A percentile compares a stretch with the other conserved stretches of the same genome.
phyloP scores from a whole-genome alignment of 495 filamentous ascomycete genomes.

The Hypoxylon crocopeplum region DNA sequence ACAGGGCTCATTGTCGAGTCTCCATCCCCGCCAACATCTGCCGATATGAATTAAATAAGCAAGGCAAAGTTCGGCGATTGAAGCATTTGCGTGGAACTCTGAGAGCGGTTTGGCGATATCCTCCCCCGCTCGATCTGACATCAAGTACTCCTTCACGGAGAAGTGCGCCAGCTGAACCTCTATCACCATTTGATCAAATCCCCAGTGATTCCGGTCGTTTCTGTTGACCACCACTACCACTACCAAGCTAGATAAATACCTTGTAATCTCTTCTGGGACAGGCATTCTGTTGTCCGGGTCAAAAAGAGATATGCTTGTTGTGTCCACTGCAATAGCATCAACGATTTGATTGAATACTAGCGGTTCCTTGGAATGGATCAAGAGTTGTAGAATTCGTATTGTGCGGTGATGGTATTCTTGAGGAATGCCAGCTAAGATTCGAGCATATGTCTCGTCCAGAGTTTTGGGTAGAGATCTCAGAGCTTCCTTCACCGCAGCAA shows the following conservation, averaged over 20 bases:
- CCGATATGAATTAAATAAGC: no score
- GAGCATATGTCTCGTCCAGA: constrained; percentile 48
- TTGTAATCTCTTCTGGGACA: constrained; percentile 31
- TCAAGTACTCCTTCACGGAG: constrained; percentile 51
- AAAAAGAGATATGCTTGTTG: constrained; percentile 21
- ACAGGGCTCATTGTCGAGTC: no score
- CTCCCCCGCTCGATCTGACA: constrained; percentile 17
- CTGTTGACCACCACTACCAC: not conserved
- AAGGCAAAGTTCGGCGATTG: constrained; percentile 43
- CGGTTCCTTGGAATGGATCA: constrained; percentile 39
- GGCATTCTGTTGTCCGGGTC: constrained; percentile 31
- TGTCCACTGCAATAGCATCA: constrained; percentile 38
- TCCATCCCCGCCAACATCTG: no score
- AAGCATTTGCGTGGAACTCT: constrained; percentile 29
- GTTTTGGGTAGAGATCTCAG: constrained; percentile 42
- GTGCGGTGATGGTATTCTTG: constrained; percentile 19
- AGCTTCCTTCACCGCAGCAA: constrained; percentile 21
- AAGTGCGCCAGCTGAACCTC: constrained; percentile 46
- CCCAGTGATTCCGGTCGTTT: not conserved
- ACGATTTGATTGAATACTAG: constrained; percentile 37
- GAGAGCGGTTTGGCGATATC: constrained; percentile 7
- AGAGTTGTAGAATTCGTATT: constrained; percentile 41
- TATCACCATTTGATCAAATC: not conserved
- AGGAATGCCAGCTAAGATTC: constrained; percentile 41
- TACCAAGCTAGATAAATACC: constrained; percentile 40